phyloP scores from a whole-genome alignment of 1,284 basidiomycete genomes.

The Kwoniella shivajii region DNA sequence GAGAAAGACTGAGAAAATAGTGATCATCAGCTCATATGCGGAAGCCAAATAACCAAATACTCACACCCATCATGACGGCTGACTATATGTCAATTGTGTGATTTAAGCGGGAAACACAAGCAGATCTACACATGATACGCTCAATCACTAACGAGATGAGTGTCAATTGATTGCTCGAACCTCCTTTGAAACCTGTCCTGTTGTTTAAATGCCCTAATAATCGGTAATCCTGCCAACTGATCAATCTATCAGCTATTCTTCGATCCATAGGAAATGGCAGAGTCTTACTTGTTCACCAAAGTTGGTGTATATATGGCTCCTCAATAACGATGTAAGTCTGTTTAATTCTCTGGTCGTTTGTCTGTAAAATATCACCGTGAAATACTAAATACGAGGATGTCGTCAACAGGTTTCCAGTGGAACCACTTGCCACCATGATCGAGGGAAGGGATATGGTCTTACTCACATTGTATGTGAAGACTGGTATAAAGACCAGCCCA shows the following conservation, averaged over 20 bases:
- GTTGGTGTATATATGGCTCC: constrained; percentile 35
- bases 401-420: neutral
- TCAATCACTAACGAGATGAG: constrained; percentile 21
- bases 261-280: neutral
- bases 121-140: neutral
- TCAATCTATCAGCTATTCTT: neutral
- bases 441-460: too few species aligned
- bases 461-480: constrained; percentile 31
- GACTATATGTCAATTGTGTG: neutral
- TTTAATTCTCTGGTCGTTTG: constrained; percentile 39
- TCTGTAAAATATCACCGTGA: constrained; percentile 33
- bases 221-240: constrained; percentile 31
- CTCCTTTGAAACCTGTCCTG: constrained; percentile 26
- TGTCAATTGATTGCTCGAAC: constrained; percentile 29
- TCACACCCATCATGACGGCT: neutral
- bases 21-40: neutral
- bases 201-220: constrained; percentile 38
- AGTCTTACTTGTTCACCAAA: constrained; percentile 42
- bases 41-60: neutral
- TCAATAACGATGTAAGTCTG: constrained; percentile 33
- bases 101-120: neutral
- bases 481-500: constrained; percentile 35
- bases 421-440: too few species aligned
- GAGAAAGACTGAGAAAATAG: too few species aligned
- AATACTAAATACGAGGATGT: constrained; percentile 14